Conservation (phyloP, 345 rosid genomes). For the Bruguiera gymnorhiza region DNA sequence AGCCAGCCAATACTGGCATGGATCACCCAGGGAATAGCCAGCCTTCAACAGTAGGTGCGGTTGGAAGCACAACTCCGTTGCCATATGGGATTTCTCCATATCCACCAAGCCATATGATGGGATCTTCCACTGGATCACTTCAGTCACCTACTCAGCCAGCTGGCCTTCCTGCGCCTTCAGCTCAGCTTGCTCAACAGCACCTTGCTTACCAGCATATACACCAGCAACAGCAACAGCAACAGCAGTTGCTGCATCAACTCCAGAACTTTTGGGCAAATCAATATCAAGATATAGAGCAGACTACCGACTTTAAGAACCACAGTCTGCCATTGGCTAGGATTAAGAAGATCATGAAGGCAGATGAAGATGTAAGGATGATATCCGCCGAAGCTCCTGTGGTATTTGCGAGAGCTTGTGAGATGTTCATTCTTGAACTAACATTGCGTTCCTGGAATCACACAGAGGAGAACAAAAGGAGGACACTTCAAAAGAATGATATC, state of each 20-base stretch:
- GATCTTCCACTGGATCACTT: slow-evolving; percentile 16
- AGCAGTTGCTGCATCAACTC: slow-evolving; percentile 39
- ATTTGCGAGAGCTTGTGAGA: slow-evolving; percentile 43
- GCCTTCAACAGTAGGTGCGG: slow-evolving; percentile 14
- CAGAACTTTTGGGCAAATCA: slow-evolving; percentile 37
- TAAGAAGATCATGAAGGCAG: slow-evolving; percentile 46
- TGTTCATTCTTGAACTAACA: slow-evolving; percentile 42
- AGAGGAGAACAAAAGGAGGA: slow-evolving; percentile 43
- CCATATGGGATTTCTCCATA: slow-evolving; percentile 28
- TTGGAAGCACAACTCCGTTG: slow-evolving; percentile 23
- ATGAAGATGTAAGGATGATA: slow-evolving; percentile 44
- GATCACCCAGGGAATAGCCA: slow-evolving; percentile 35
- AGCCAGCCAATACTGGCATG: slow-evolving; percentile 17
- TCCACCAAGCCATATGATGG: slow-evolving; percentile 34
- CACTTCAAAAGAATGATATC: slow-evolving; percentile 41
- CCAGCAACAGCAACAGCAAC: slow-evolving; percentile 44
- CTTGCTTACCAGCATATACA: slow-evolving; percentile 40
- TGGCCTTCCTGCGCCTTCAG: slow-evolving; percentile 15
- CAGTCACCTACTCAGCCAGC: slow-evolving; percentile 26
- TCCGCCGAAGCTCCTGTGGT: slow-evolving; percentile 42
- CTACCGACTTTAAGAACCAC: slow-evolving; percentile 38
- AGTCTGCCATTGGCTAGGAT: slow-evolving; percentile 41
- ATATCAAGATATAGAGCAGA: slow-evolving; percentile 36
- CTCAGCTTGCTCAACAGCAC: slow-evolving; percentile 37
- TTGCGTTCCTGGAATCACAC: slow-evolving; percentile 44